Conservation (phyloP, 495 filamentous ascomycete genomes). For the Neohortaea acidophila region DNA sequence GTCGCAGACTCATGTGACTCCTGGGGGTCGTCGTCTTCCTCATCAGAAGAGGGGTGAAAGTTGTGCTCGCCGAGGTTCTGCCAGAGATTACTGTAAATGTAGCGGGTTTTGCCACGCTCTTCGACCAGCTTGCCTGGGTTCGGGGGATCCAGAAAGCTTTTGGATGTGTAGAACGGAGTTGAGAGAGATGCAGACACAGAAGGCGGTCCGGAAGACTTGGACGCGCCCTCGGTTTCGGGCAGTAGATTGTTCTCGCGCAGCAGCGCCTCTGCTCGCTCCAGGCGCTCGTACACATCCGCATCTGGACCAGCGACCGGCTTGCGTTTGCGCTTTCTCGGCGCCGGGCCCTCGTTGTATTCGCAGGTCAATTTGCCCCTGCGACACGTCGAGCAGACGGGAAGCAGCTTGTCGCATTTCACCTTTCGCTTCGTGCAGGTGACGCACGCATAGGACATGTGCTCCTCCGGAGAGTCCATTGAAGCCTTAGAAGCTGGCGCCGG, state of each 20-base stretch:
- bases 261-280: slow-evolving; percentile 15
- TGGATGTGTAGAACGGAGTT: neutral
- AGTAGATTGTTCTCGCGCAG: slow-evolving; percentile 12
- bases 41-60: slow-evolving; percentile 5
- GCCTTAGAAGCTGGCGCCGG: no score
- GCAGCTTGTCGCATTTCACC: slow-evolving; percentile 17
- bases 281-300: slow-evolving; percentile 8
- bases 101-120: slow-evolving; percentile 7
- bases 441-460: slow-evolving; percentile 15
- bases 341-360: slow-evolving; percentile 15
- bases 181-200: neutral
- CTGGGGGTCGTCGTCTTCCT: slow-evolving; percentile 6
- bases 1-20: neutral
- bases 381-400: slow-evolving; percentile 16
- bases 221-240: neutral
- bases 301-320: slow-evolving; percentile 2
- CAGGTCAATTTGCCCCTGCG: slow-evolving; percentile 10
- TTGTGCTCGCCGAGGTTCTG: slow-evolving; percentile 9
- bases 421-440: slow-evolving; percentile 13
- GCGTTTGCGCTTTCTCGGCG: slow-evolving; percentile 16
- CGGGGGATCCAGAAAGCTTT: neutral
- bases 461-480: no score
- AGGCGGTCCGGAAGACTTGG: neutral
- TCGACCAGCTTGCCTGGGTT: slow-evolving; percentile 10
- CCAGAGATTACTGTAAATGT: slow-evolving; percentile 10